phyloP scores from a whole-genome alignment of 768 basidiomycete species.

The Rhizopogon roseolus region DNA sequence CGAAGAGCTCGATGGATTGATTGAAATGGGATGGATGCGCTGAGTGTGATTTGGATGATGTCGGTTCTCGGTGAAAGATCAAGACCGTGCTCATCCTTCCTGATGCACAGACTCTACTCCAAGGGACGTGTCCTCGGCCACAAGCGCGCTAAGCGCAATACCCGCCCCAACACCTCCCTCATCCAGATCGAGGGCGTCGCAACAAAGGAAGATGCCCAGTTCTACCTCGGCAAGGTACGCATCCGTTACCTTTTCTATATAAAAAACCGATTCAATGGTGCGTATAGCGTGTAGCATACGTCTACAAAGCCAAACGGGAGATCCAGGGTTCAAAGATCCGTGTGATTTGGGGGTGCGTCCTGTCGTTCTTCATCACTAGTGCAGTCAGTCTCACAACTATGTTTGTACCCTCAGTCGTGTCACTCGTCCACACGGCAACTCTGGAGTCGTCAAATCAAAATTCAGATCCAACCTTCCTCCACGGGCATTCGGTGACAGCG shows the following conservation, averaged over 20 bases:
- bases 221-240: conserved; percentile 97
- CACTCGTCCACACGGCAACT: conserved; percentile 90
- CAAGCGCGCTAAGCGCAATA: conserved; percentile 98
- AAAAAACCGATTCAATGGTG: conserved; percentile 2
- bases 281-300: conserved; percentile 86
- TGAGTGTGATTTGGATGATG: conserved; percentile 8
- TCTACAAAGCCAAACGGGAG: conserved; percentile 96
- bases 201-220: conserved; percentile 90
- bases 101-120: conserved; percentile 70
- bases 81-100: neutral
- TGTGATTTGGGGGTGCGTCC: conserved; percentile 93
- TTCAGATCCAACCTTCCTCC: conserved; percentile 95
- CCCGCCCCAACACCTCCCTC: conserved; percentile 92
- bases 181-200: conserved; percentile 97
- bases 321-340: conserved; percentile 93
- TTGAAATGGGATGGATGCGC: conserved; percentile 6
- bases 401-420: conserved; percentile 54
- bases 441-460: conserved; percentile 95
- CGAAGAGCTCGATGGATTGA: conserved; percentile 5
- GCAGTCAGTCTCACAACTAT: neutral
- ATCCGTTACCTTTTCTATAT: neutral
- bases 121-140: conserved; percentile 97
- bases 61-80: conserved; percentile 3
- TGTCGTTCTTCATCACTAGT: neutral
- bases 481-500: conserved; percentile 87